Evolutionary conservation across 2,329 filamentous ascomycete species (phyloP), one percentile per base, ranked within the genome.

Genomic region (Pseudocercospora fijiensis): DNA sequence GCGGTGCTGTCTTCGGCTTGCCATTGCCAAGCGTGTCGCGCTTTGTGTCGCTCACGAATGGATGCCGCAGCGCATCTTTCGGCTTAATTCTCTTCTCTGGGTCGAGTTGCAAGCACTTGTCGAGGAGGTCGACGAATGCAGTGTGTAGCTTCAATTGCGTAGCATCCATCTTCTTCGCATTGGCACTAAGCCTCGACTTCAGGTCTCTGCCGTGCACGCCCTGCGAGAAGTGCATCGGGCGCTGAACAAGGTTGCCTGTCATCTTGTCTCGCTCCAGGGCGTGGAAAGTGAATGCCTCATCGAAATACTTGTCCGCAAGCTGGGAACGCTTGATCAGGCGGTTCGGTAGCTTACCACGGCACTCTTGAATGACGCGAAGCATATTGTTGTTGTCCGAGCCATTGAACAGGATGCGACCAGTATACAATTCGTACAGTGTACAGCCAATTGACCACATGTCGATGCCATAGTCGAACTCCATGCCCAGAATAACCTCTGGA

Each of bases 371-470:
- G 20, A 90, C 89, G 67, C 91, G 90, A 65, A 99, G 86, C 95
- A 99, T 99, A 80, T 96, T 92, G 75, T 99, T 99, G 81, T 99
- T 99, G 79, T 91, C 95, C 68, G 91, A 87, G 64, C 95, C 95
- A 0, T 92, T 92, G 76, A 99, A 99, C 30, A 99, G 83, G 63
- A 99, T 98, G 77, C 97, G 96, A 73, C 95, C 95, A 0, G 95
- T 98, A 80, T 96, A 98, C 45, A 99, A 83, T 79, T 99, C 95
- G 77, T 96, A 99, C 28, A 98, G 83, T 0, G 95, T 99, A 79
- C 95, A 99, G 41, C 95, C 96, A 69, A 98, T 92, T 7, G 94
- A 96, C 95, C 95, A 99, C 83, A 96, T 91, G 77, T 99, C 95
- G 69, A 98, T 91, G 7, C 90, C 89, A 75, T 94, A 96, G 75